These are phyloP conservation scores for Colletotrichum acutatum DNA, from an alignment of 2,329 filamentous ascomycete species.

Conservation along the genomic window DNA sequence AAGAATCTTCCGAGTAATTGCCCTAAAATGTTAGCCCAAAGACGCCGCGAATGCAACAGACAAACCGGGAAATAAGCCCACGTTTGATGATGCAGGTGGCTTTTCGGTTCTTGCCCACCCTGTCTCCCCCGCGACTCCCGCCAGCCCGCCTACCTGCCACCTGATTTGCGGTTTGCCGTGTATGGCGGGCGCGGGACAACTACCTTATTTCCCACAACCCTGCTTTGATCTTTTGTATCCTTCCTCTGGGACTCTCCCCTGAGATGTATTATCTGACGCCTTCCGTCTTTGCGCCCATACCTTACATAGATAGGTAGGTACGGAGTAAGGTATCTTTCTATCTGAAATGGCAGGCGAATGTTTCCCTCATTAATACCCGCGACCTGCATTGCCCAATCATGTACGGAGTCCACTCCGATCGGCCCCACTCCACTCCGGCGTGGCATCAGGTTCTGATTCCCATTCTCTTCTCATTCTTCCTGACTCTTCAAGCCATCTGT, in stretches of 20 bases:
- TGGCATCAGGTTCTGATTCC: not conserved
- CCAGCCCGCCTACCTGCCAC: too few relatives aligned
- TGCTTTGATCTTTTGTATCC: not conserved
- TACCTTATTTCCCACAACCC: not conserved
- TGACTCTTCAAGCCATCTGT: not conserved
- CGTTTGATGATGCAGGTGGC: slow-evolving; percentile 19
- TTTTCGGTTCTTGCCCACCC: not conserved
- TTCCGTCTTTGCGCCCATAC: not conserved
- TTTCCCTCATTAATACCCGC: not conserved
- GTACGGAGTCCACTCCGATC: not conserved
- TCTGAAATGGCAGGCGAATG: not conserved
- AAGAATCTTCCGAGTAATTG: not conserved
- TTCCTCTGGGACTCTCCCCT: not conserved
- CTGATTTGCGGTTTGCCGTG: not conserved
- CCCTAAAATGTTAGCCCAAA: not conserved
- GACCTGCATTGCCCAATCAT: not conserved
- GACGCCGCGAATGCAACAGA: not conserved
- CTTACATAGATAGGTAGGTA: too few relatives aligned
- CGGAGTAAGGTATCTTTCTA: too few relatives aligned
- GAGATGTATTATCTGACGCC: not conserved
- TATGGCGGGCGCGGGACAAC: not conserved
- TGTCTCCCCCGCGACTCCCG: not conserved
- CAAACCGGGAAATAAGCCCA: not conserved
- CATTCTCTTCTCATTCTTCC: not conserved
- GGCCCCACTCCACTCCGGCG: not conserved